A percentile compares a stretch with the other conserved stretches of the same genome.
These are phyloP conservation scores for Berberis thunbergii DNA, from an alignment of 164 flowering plant genomes.

Conservation along the genomic window DNA sequence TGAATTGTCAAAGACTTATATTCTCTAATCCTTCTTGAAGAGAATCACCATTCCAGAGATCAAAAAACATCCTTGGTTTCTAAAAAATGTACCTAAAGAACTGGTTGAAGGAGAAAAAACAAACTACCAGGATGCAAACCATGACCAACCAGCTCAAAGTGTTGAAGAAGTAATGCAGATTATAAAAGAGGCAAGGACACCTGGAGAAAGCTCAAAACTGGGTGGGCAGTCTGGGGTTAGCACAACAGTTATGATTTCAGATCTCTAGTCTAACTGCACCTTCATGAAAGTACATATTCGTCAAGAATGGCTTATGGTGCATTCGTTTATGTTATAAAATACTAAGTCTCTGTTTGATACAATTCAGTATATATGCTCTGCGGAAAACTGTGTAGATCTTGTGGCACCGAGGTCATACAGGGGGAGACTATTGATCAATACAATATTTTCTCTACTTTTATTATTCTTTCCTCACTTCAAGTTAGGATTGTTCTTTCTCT, in stretches of 20 bases:
- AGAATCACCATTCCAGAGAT: constrained; percentile 69
- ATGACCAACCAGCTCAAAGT: constrained; percentile 32
- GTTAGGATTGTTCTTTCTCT: too few species aligned
- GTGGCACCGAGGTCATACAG: too few species aligned
- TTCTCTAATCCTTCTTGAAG: constrained; percentile 16
- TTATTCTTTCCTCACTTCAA: too few species aligned
- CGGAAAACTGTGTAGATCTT: too few species aligned
- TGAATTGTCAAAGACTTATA: background rate
- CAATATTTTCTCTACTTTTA: too few species aligned
- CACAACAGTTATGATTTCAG: background rate
- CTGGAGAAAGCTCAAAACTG: constrained; percentile 19
- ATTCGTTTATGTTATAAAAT: too few species aligned
- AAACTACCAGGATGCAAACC: constrained; percentile 17
- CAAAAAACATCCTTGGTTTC: constrained; percentile 59
- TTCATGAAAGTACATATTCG: too few species aligned
- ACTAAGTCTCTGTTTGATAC: too few species aligned
- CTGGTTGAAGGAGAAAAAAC: constrained; percentile 40
- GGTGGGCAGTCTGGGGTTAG: background rate
- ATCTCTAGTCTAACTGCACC: too few species aligned
- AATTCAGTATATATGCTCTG: too few species aligned
- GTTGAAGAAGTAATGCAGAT: constrained; percentile 53
- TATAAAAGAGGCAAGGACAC: constrained; percentile 46
- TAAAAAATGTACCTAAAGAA: constrained; percentile 49
- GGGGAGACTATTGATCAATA: too few species aligned
- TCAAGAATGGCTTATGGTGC: too few species aligned